Evolutionary conservation across 129 eudicot genomes (phyloP), one percentile per base, ranked within the genome.

Genomic region (Ambrosia artemisiifolia): DNA sequence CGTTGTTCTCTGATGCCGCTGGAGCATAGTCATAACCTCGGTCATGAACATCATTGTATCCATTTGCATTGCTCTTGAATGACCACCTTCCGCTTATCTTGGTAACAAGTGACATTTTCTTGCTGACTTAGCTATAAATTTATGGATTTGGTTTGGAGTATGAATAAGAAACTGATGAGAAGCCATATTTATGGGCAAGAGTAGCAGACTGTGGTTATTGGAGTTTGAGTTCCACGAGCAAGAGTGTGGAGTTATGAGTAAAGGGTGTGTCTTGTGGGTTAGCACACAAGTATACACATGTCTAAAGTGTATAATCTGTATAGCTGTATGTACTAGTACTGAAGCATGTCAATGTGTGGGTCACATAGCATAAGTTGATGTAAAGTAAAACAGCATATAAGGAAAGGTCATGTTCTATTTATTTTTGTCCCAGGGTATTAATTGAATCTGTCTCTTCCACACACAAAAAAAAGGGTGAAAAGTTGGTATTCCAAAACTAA

Each of bases 201-300:
- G 44, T 64, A 63, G 34, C 18, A 32, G 30, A 40, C 11, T 2
- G 44, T 40, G 10, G 44, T 40, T 40, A 40, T 40, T 40, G 7
- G 44, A 40, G 7, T 40, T 40, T 40, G 44, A 40, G 44, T 10
- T 40, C 65, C 81, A 63, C 65, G 20, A 42, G 77, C 32, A 51
- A 24, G 55, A 82, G 83, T 36, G 78, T 74, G 78, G 63, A 74
- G 72, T 8, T 50, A 36, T 10, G 64, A 50, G 65, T 30, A 48
- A 33, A 63, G 12, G 71, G 50, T 17, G 61, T 73, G 78, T 4
- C 77, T 17, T 63, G 40, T 34, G 51, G 63, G 70, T 65, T 17
- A 49, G 33, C 56, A 28, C 67, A 63, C 67, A 5, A 7, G 67
- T 63, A 18, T 20, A 14, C 76, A 36, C 47, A 60, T 60, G 65